A percentile compares a stretch with the other conserved stretches of the same genome.
phyloP scores from a whole-genome alignment of 1,139 yeast genomes.

The Lipomyces yarrowii region DNA sequence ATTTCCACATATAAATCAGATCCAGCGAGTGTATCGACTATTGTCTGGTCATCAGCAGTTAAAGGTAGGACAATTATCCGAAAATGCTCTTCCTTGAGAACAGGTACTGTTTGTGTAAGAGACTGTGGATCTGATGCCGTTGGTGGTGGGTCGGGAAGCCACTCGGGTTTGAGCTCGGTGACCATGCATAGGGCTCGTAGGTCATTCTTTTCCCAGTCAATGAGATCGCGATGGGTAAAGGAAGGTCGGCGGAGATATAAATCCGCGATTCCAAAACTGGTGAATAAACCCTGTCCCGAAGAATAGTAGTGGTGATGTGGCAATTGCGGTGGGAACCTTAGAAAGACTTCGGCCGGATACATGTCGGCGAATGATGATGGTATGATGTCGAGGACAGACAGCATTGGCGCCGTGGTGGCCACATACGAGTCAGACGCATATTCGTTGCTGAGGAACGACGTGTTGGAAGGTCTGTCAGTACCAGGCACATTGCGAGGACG shows the following conservation, averaged over 20 bases:
- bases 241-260: constrained; percentile 50
- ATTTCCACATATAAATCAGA: constrained; percentile 65
- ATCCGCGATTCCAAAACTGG: constrained; percentile 23
- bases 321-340: constrained; percentile 19
- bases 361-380: constrained; percentile 14
- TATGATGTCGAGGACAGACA: constrained; percentile 11
- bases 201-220: constrained; percentile 69
- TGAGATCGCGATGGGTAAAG: constrained; percentile 59
- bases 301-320: neutral
- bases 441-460: neutral
- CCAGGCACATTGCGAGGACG: neutral
- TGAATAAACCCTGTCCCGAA: constrained; percentile 9
- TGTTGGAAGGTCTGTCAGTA: neutral
- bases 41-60: constrained; percentile 51
- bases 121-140: neutral
- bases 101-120: constrained; percentile 46
- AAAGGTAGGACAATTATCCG: constrained; percentile 54
- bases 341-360: constrained; percentile 18
- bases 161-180: constrained; percentile 52
- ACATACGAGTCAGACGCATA: constrained; percentile 9
- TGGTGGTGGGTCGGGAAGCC: constrained; percentile 41
- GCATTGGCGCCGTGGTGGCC: neutral
- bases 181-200: constrained; percentile 61
- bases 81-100: constrained; percentile 47
- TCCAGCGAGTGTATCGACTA: constrained; percentile 52